phyloP scores from a whole-genome alignment of 192 early-diverging fungal species.

The Linnemannia exigua region DNA sequence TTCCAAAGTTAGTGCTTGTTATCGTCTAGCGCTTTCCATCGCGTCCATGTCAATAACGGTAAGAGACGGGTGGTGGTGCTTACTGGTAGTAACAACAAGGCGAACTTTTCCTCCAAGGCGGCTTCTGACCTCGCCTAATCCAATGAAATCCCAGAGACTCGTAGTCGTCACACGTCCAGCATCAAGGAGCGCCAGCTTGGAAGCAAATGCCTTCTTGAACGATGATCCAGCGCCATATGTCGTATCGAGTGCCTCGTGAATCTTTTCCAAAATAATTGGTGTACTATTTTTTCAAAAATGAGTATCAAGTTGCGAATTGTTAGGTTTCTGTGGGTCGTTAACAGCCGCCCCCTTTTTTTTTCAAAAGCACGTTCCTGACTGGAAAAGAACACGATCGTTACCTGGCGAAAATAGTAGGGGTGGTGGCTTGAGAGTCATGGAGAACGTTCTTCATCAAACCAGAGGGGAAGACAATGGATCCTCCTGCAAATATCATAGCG shows the following conservation, averaged over 20 bases:
- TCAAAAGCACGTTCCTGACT: too few species aligned
- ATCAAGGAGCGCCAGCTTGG: slow-evolving; percentile 28
- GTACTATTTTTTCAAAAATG: slow-evolving; percentile 19
- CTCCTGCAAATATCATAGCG: slow-evolving; percentile 37
- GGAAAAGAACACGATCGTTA: too few species aligned
- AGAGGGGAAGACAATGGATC: slow-evolving; percentile 38
- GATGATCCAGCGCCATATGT: slow-evolving; percentile 43
- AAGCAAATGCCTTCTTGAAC: slow-evolving; percentile 33
- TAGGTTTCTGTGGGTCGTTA: too few species aligned
- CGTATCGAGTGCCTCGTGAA: slow-evolving; percentile 43
- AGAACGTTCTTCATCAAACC: slow-evolving; percentile 55
- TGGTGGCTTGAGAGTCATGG: slow-evolving; percentile 36
- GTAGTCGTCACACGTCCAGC: slow-evolving; percentile 29
- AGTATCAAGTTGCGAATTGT: too few species aligned
- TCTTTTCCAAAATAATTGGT: slow-evolving; percentile 46
- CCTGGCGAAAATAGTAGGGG: slow-evolving; percentile 52
- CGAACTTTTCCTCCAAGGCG: slow-evolving; percentile 43
- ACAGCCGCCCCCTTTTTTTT: too few species aligned
- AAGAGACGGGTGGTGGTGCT: not conserved
- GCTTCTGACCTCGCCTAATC: slow-evolving; percentile 37
- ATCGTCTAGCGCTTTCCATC: too few species aligned
- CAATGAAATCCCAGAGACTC: slow-evolving; percentile 52
- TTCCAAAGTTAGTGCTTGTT: not conserved
- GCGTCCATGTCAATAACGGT: too few species aligned
- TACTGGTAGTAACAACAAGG: slow-evolving; percentile 49